A percentile compares a stretch with the other conserved stretches of the same genome.
Conservation (phyloP, 495 filamentous ascomycete species). For the Ramalina intermedia region DNA sequence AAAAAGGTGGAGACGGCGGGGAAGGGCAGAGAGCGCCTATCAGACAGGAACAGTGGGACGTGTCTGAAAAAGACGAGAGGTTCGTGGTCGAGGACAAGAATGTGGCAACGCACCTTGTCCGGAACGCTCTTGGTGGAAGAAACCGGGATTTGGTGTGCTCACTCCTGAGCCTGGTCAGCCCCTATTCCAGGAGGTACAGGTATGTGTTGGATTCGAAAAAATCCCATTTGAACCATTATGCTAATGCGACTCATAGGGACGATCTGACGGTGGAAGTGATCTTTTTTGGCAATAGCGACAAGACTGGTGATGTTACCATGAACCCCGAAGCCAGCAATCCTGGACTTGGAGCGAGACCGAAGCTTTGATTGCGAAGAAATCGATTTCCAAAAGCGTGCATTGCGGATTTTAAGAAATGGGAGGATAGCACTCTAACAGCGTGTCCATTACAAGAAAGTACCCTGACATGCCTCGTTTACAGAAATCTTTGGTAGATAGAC, state of each 20-base stretch:
- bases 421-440: no score
- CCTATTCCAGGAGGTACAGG: constrained; percentile 83
- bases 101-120: constrained; percentile 84
- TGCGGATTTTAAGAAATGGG: no score
- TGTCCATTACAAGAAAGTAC: no score
- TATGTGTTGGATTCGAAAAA: constrained; percentile 23
- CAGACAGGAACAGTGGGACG: constrained; percentile 68
- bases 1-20: constrained; percentile 31
- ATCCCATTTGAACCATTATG: not conserved
- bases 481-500: no score
- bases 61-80: constrained; percentile 52
- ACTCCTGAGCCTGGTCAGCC: constrained; percentile 77
- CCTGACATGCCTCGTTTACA: no score
- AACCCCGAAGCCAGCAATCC: constrained; percentile 77
- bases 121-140: constrained; percentile 89
- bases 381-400: not conserved
- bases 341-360: constrained; percentile 37
- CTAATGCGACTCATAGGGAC: constrained; percentile 38
- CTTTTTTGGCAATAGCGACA: constrained; percentile 72
- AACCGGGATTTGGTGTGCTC: constrained; percentile 92
- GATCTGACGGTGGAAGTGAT: constrained; percentile 97
- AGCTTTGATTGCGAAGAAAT: constrained; percentile 27
- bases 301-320: constrained; percentile 55
- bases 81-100: constrained; percentile 96
- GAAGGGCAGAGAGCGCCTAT: constrained; percentile 53